Evolutionary conservation across 306 rosid genomes (phyloP).

Genomic region (Cyamopsis tetragonoloba): DNA sequence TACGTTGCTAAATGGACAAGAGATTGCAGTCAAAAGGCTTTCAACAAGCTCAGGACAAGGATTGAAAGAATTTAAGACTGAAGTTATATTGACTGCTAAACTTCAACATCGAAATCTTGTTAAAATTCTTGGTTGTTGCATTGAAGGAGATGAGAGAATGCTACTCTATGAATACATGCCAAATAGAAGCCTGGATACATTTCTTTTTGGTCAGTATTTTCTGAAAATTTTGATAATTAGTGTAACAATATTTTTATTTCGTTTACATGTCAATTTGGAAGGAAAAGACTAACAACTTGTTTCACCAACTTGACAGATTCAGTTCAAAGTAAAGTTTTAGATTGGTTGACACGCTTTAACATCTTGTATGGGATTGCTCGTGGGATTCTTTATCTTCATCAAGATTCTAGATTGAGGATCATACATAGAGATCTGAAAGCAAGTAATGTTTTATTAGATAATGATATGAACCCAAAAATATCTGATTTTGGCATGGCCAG

Average conservation of each 20-base stretch:
- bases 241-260: background rate
- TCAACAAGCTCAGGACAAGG: slow-evolving; percentile 16
- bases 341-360: background rate
- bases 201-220: background rate
- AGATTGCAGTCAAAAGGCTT: slow-evolving; percentile 22
- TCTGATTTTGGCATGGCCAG: slow-evolving; percentile 1
- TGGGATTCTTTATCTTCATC: slow-evolving; percentile 14
- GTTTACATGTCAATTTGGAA: background rate
- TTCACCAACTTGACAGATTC: background rate
- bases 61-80: background rate
- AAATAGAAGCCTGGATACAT: background rate
- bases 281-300: background rate
- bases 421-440: slow-evolving; percentile 13
- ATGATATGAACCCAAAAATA: background rate
- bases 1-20: background rate
- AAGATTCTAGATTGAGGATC: slow-evolving; percentile 4
- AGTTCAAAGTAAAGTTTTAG: background rate
- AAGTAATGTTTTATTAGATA: slow-evolving; percentile 5
- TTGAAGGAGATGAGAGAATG: slow-evolving; percentile 5
- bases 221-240: background rate
- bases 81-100: background rate
- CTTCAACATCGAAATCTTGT: slow-evolving; percentile 22
- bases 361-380: background rate
- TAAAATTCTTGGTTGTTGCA: slow-evolving; percentile 22
- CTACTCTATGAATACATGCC: slow-evolving; percentile 16